Evolutionary conservation across 2,329 filamentous ascomycete species (phyloP).

Genomic region (Colletotrichum agaves): DNA sequence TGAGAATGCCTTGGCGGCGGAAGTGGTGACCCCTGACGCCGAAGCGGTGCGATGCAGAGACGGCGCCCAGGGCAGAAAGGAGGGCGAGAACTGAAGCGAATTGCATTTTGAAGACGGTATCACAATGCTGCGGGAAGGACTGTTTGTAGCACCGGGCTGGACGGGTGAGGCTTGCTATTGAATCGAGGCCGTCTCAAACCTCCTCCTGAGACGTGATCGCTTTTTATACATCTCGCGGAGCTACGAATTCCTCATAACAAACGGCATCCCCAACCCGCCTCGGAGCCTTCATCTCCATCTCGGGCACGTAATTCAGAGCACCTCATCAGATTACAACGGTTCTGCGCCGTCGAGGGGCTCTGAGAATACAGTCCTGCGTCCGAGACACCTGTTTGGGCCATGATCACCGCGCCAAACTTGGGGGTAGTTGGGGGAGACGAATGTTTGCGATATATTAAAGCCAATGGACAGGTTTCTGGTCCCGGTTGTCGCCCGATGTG

Average conservation of each 20-base stretch:
- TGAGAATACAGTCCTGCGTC: not conserved
- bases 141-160: not conserved
- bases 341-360: not conserved
- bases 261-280: not conserved
- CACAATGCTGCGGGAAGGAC: not conserved
- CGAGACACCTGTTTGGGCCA: constrained; percentile 4
- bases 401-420: not conserved
- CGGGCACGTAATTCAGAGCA: constrained; percentile 21
- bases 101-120: constrained; percentile 18
- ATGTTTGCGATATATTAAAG: constrained; percentile 12
- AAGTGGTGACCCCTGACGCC: constrained; percentile 17
- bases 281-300: constrained; percentile 8
- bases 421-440: not conserved
- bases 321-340: constrained; percentile 13
- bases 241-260: not conserved
- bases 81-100: constrained; percentile 33
- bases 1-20: constrained; percentile 3
- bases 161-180: not conserved
- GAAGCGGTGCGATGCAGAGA: constrained; percentile 34
- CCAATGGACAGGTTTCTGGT: not conserved
- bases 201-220: too few species aligned
- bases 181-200: not conserved
- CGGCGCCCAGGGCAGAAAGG: constrained; percentile 32
- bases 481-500: not conserved
- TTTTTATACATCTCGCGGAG: not conserved